A percentile compares a stretch with the other conserved stretches of the same genome.
Evolutionary conservation across 257 asterid species (phyloP).

Genomic region (Fraxinus anomala): DNA sequence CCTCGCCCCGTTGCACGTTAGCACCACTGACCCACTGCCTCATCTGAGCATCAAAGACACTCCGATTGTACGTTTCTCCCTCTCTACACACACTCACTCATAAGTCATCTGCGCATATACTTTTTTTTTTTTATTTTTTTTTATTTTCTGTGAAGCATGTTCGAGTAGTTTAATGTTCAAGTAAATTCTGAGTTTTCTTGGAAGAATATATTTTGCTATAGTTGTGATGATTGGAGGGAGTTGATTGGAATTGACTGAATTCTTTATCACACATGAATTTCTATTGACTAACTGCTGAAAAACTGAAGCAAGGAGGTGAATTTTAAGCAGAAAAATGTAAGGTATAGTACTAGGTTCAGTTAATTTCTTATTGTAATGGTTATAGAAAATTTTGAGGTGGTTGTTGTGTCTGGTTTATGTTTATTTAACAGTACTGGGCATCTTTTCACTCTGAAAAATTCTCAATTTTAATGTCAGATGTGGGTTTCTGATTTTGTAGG

Average conservation of each 20-base stretch:
- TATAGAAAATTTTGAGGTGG: neutral
- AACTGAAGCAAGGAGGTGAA: too few relatives aligned
- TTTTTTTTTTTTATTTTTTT: too few relatives aligned
- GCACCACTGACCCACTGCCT: constrained; percentile 76
- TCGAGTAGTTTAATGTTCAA: neutral
- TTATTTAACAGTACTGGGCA: too few relatives aligned
- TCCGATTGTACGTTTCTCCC: constrained; percentile 65
- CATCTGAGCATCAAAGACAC: constrained; percentile 93
- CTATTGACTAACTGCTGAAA: too few relatives aligned
- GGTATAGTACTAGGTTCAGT: too few relatives aligned
- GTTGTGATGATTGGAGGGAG: neutral
- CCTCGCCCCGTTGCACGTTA: constrained; percentile 85
- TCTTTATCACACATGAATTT: neutral
- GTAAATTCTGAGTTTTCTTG: neutral
- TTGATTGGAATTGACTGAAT: neutral
- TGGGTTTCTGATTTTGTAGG: constrained; percentile 45
- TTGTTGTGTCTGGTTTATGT: neutral
- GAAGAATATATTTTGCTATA: neutral
- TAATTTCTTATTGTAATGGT: constrained; percentile 4
- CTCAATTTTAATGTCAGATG: neutral
- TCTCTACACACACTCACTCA: neutral
- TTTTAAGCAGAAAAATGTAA: too few relatives aligned
- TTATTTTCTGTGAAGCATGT: neutral
- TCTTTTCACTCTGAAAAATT: neutral
- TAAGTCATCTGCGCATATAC: neutral